Evolutionary conservation across 768 basidiomycete species (phyloP).

Genomic region (Leccinum olivaceopallidum): DNA sequence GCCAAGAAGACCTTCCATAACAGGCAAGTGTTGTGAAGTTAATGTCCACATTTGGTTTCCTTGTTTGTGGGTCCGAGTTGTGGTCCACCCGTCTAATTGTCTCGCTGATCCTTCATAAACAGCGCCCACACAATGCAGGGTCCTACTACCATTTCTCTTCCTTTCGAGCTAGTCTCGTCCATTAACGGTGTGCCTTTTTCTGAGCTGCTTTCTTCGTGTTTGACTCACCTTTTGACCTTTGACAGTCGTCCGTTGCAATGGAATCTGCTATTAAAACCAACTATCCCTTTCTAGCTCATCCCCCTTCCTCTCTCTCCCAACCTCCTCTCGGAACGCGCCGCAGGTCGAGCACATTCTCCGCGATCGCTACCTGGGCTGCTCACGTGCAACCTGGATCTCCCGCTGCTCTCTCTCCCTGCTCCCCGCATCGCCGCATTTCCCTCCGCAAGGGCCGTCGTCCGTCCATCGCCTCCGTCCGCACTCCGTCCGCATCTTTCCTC

Average conservation of each 20-base stretch:
- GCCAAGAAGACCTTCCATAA: constrained; percentile 3
- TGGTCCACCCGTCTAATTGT: constrained; percentile 21
- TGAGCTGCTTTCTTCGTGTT: constrained; percentile 2
- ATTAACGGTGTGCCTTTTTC: constrained; percentile 2
- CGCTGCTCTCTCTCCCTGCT: constrained; percentile 40
- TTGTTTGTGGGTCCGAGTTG: constrained; percentile 25
- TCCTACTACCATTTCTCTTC: not conserved
- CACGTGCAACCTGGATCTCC: constrained; percentile 73
- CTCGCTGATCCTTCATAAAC: constrained; percentile 17
- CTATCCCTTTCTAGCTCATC: constrained; percentile 47
- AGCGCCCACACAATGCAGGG: not conserved
- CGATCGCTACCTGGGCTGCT: constrained; percentile 63
- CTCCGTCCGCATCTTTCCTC: constrained; percentile 49
- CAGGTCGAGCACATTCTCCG: constrained; percentile 46
- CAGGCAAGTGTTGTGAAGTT: constrained; percentile 30
- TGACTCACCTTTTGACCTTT: constrained; percentile 7
- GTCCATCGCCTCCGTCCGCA: constrained; percentile 40
- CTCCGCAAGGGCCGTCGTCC: constrained; percentile 30
- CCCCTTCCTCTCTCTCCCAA: constrained; percentile 37
- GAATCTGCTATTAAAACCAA: constrained; percentile 17
- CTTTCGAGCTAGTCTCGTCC: not conserved
- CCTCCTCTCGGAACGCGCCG: constrained; percentile 13
- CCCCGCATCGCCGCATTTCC: constrained; percentile 40
- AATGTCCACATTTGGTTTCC: not conserved
- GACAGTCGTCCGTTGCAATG: constrained; percentile 17